These are phyloP conservation scores for Populus tomentosa DNA, from an alignment of 441 rosid species.

Conservation along the genomic window DNA sequence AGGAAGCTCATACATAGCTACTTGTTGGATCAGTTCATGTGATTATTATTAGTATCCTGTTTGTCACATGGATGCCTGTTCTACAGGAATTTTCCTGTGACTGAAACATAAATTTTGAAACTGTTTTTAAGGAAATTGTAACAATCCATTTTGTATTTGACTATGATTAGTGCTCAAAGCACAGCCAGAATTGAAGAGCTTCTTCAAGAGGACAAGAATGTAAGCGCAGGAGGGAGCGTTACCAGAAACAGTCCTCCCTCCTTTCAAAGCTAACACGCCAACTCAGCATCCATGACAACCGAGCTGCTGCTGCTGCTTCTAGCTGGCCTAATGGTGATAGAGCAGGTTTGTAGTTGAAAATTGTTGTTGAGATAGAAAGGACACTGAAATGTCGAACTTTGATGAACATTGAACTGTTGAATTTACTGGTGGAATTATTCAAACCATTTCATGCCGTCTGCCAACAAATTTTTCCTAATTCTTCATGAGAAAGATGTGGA, in stretches of 20 bases:
- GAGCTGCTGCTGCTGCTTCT: conserved; percentile 79
- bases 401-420: not conserved
- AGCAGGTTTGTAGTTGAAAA: conserved; percentile 40
- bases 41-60: too few species aligned
- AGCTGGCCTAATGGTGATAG: conserved; percentile 52
- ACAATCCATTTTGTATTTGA: not conserved
- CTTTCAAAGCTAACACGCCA: conserved; percentile 82
- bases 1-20: not conserved
- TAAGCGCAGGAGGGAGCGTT: conserved; percentile 64
- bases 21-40: too few species aligned
- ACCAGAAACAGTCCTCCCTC: conserved; percentile 76
- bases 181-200: conserved; percentile 71
- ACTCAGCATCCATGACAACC: conserved; percentile 83
- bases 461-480: too few species aligned
- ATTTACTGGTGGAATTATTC: too few species aligned
- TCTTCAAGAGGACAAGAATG: conserved; percentile 87
- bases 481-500: too few species aligned
- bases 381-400: not conserved
- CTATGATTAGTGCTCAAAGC: conserved; percentile 62
- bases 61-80: too few species aligned
- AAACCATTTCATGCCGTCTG: too few species aligned
- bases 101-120: too few species aligned
- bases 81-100: too few species aligned
- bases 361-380: not conserved
- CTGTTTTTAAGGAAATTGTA: too few species aligned